Percentiles rank a stretch among this genome's conserved stretches.
Conservation (phyloP, 163 green algal genomes). For the Scenedesmus sp. region DNA sequence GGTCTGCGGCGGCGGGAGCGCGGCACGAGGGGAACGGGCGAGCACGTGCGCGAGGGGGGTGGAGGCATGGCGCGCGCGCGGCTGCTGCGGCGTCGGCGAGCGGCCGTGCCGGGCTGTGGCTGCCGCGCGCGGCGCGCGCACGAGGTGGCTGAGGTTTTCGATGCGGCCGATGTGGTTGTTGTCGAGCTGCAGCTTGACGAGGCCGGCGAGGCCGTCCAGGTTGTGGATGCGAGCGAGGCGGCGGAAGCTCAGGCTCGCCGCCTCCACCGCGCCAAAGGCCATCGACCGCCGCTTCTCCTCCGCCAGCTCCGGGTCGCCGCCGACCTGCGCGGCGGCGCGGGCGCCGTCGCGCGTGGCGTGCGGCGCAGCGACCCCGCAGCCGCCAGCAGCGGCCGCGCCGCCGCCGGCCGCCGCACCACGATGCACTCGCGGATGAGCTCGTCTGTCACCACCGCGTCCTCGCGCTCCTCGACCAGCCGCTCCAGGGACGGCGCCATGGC, state of each 20-base stretch:
- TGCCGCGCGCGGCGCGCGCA: slow-evolving; percentile 43
- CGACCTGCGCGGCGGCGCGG: slow-evolving; percentile 50
- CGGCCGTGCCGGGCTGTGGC: too few relatives aligned
- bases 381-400: not conserved
- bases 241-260: slow-evolving; percentile 76
- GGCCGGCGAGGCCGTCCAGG: slow-evolving; percentile 68
- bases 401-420: slow-evolving; percentile 48
- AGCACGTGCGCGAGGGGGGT: not conserved
- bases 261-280: slow-evolving; percentile 65
- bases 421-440: slow-evolving; percentile 70
- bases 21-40: not conserved
- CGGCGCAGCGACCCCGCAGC: not conserved
- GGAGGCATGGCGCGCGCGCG: not conserved
- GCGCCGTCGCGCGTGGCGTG: too few relatives aligned
- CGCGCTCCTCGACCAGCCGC: slow-evolving; percentile 66
- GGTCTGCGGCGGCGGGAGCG: slow-evolving; percentile 48
- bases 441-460: slow-evolving; percentile 75
- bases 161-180: slow-evolving; percentile 88
- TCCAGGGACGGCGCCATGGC: slow-evolving; percentile 65
- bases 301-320: slow-evolving; percentile 55
- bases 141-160: slow-evolving; percentile 80
- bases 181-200: slow-evolving; percentile 87
- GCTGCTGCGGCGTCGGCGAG: not conserved
- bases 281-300: slow-evolving; percentile 74
- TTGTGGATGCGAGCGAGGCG: slow-evolving; percentile 77